These are phyloP conservation scores for Aspergillus neotritici DNA, from an alignment of 2,329 filamentous ascomycete genomes.

Conservation along the genomic window DNA sequence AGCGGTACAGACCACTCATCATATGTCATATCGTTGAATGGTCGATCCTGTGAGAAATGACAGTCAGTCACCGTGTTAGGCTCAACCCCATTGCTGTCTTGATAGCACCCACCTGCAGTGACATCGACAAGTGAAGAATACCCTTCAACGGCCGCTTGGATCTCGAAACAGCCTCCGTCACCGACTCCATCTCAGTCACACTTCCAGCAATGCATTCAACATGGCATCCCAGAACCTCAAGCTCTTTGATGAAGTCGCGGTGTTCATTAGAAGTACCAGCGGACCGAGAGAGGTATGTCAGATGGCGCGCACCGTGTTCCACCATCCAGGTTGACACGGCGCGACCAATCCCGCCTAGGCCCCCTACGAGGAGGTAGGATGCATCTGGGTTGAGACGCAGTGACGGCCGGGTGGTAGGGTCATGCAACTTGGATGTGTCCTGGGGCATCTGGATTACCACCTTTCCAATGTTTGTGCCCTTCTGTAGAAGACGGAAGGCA, in stretches of 20 bases:
- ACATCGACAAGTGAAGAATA: constrained; percentile 14
- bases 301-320: constrained; percentile 6
- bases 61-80: neutral
- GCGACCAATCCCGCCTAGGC: constrained; percentile 11
- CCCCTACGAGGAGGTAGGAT: constrained; percentile 14
- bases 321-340: constrained; percentile 12
- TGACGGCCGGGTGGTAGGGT: neutral
- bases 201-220: constrained; percentile 3
- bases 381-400: neutral
- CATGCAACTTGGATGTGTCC: constrained; percentile 14
- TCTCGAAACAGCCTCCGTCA: constrained; percentile 1
- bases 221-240: constrained; percentile 1
- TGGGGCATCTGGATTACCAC: constrained; percentile 30
- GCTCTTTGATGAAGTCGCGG: constrained; percentile 4
- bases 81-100: too few relatives aligned
- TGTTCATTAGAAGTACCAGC: constrained; percentile 2
- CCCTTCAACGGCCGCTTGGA: constrained; percentile 7
- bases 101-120: constrained; percentile 5
- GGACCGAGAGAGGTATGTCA: constrained; percentile 6
- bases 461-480: constrained; percentile 36
- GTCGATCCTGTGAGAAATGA: constrained; percentile 1
- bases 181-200: constrained; percentile 4
- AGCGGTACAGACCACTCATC: constrained; percentile 25
- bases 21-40: constrained; percentile 25
- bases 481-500: constrained; percentile 29